phyloP scores from a whole-genome alignment of 352 stramenopile genomes.

The Peronosclerospora sorghi region DNA sequence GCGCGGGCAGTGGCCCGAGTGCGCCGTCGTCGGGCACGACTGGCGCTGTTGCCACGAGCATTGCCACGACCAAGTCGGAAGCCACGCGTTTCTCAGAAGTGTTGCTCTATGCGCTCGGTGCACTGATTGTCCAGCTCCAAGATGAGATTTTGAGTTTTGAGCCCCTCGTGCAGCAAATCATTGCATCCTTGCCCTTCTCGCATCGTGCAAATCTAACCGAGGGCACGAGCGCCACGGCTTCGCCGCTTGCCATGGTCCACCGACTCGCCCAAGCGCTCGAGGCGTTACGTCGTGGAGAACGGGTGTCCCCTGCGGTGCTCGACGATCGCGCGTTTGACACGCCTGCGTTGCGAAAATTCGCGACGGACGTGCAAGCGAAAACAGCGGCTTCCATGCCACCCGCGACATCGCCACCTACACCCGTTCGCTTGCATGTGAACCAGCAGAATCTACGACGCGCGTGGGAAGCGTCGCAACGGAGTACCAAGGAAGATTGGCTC shows the following conservation, averaged over 20 bases:
- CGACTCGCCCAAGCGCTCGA: slow-evolving; percentile 44
- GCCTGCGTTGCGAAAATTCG: slow-evolving; percentile 29
- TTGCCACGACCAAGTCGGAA: slow-evolving; percentile 52
- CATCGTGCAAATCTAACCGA: slow-evolving; percentile 17
- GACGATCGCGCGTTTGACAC: slow-evolving; percentile 40
- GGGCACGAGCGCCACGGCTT: slow-evolving; percentile 12
- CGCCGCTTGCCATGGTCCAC: slow-evolving; percentile 35
- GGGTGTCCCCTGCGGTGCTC: slow-evolving; percentile 38
- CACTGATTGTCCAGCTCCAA: slow-evolving; percentile 70
- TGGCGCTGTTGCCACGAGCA: slow-evolving; percentile 15
- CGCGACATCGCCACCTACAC: slow-evolving; percentile 30
- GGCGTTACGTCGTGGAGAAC: slow-evolving; percentile 31
- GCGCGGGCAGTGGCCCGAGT: slow-evolving; percentile 3
- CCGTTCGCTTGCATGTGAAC: slow-evolving; percentile 85
- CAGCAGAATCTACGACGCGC: slow-evolving; percentile 86
- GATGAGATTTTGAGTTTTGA: slow-evolving; percentile 63
- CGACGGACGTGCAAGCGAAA: slow-evolving; percentile 24
- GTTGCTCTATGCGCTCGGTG: slow-evolving; percentile 60
- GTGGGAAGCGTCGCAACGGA: slow-evolving; percentile 92
- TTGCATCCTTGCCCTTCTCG: slow-evolving; percentile 40
- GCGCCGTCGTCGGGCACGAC: slow-evolving; percentile 3
- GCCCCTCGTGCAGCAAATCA: slow-evolving; percentile 53
- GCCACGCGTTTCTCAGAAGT: slow-evolving; percentile 65
- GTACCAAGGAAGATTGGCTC: slow-evolving; percentile 90
- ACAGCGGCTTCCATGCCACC: slow-evolving; percentile 18